Evolutionary conservation across 805 yeast species (phyloP), one percentile per base, ranked within the genome.

Genomic region (Kuraishia ogatae): DNA sequence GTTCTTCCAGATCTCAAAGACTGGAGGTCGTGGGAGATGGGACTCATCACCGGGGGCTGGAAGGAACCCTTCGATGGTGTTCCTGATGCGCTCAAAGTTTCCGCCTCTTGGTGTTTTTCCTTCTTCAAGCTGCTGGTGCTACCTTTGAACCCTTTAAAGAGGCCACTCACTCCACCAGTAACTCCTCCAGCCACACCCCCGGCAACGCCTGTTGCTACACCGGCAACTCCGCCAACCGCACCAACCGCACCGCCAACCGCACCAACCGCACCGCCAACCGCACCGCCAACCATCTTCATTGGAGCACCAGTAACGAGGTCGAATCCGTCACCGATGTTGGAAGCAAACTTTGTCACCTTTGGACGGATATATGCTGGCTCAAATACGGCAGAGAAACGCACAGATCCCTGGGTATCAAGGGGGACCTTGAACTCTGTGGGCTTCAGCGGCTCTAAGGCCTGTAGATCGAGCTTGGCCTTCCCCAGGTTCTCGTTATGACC

Each of bases 321-420:
- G 26, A 79, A 63, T 50, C 71, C 76, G 52, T 72, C 58, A 23
- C 77, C 78, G 56, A 72, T 69, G 17, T 78, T 78, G 54, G 64
- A 52, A 67, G 74, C 22, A 62, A 70, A 50, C 69, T 69, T 53
- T 70, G 76, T 49, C 50, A 85, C 66, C 52, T 71, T 69, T n/a
- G 93, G 89, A 66, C 87, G 80, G 51, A 82, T 69, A 66, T 86
- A 88, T 61, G 82, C 81, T 21, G 93, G 91, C 50, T 64, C 65
- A 69, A 87, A 88, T 1, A 73, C 69, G 2, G 81, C 84, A 50
- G 74, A 71, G 56, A 84, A 64, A 55, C 75, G 71, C n/a, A 86
- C 70, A 1, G 71, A 59, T 58, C 96, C 96, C 65, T 84, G 84
- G n/a, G 90, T 83, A 57, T 79, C 74, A 56, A 88, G 71, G 20